Percentiles rank a stretch among this genome's conserved stretches.
Conservation (phyloP, 1,284 basidiomycete species). For the Cryptococcus sp. region DNA sequence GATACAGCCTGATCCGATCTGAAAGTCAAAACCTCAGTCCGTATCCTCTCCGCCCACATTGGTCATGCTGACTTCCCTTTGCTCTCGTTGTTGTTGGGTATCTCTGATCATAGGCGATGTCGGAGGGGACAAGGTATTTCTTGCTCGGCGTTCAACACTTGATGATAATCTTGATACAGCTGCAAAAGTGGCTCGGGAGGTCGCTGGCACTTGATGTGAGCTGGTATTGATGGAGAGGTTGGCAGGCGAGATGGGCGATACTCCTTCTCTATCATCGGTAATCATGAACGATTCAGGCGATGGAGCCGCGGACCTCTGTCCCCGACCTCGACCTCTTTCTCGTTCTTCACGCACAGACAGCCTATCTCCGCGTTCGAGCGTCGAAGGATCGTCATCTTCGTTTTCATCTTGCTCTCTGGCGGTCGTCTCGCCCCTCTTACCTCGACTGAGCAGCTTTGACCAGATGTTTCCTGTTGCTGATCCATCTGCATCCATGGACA, state of each 20-base stretch:
- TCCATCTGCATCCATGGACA: neutral
- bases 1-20: too few relatives aligned
- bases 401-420: neutral
- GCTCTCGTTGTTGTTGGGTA: too few relatives aligned
- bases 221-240: too few relatives aligned
- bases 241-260: too few relatives aligned
- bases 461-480: constrained; percentile 5
- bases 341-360: neutral
- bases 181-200: too few relatives aligned
- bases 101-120: neutral
- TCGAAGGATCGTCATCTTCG: constrained; percentile 1
- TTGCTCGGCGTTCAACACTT: neutral
- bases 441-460: constrained; percentile 1
- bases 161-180: neutral
- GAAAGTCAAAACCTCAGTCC: too few relatives aligned
- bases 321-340: neutral
- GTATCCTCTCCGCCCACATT: too few relatives aligned
- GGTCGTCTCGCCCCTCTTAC: neutral
- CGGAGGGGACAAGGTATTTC: neutral
- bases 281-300: constrained; percentile 21
- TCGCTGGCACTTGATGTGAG: too few relatives aligned
- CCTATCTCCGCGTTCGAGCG: neutral
- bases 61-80: too few relatives aligned
- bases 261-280: neutral
- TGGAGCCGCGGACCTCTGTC: constrained; percentile 19